Conservation (phyloP, 2,329 filamentous ascomycete species). For the Botrytis deweyae region DNA sequence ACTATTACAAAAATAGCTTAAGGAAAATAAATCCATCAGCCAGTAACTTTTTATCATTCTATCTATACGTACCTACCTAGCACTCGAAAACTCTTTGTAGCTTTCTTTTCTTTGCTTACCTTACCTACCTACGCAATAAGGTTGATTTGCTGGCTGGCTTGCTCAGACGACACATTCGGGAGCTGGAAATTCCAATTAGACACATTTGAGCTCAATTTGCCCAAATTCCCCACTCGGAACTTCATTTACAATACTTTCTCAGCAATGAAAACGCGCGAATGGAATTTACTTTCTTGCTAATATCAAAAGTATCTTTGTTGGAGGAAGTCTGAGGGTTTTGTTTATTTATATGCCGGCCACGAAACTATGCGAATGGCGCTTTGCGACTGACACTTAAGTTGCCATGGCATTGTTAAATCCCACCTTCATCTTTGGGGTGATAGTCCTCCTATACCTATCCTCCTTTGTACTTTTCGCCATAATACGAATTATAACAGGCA, state of each 20-base stretch:
- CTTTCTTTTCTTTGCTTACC: neutral
- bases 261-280: conserved; percentile 20
- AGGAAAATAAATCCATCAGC: neutral
- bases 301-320: conserved; percentile 17
- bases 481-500: conserved; percentile 84
- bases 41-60: neutral
- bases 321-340: neutral
- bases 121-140: conserved; percentile 1
- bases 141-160: neutral
- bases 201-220: conserved; percentile 17
- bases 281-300: conserved; percentile 16
- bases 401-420: conserved; percentile 66
- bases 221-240: conserved; percentile 16
- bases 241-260: conserved; percentile 9
- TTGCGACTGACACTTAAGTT: conserved; percentile 18
- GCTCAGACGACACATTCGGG: conserved; percentile 3
- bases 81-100: neutral
- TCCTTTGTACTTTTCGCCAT: conserved; percentile 94
- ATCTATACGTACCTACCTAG: neutral
- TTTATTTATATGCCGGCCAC: neutral
- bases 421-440: conserved; percentile 81
- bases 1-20: neutral
- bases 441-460: conserved; percentile 83
- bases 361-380: conserved; percentile 18
- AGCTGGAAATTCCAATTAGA: conserved; percentile 18